phyloP scores from a whole-genome alignment of 306 rosid genomes.

The Neltuma alba region DNA sequence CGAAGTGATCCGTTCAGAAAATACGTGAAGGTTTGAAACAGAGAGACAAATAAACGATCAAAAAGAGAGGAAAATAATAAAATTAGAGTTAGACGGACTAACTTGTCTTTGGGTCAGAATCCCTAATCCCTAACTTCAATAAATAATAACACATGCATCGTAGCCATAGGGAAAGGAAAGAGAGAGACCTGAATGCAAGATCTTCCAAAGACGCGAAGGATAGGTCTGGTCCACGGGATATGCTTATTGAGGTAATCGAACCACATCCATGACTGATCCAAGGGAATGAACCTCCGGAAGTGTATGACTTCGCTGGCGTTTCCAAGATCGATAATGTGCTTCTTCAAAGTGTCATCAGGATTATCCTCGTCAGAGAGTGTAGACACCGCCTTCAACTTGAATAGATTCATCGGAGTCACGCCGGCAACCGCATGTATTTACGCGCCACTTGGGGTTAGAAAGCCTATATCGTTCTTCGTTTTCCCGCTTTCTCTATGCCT shows the following conservation, averaged over 20 bases:
- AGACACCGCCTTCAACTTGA: conserved; percentile 55
- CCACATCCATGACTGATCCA: conserved; percentile 72
- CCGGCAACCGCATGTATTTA: not conserved
- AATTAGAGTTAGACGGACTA: not conserved
- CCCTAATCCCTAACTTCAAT: not conserved
- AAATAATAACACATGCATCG: not conserved
- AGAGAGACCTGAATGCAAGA: conserved; percentile 67
- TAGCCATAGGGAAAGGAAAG: not conserved
- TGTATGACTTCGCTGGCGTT: conserved; percentile 77
- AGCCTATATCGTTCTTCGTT: too few relatives aligned
- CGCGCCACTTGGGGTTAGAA: too few relatives aligned
- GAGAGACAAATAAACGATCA: not conserved
- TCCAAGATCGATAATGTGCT: conserved; percentile 61
- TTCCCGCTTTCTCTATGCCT: too few relatives aligned
- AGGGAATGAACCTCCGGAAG: conserved; percentile 56
- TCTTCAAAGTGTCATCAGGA: conserved; percentile 43
- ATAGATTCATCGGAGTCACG: conserved; percentile 44
- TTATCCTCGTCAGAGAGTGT: not conserved
- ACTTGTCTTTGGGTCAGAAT: not conserved
- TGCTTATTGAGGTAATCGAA: conserved; percentile 66
- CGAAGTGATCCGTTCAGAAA: not conserved
- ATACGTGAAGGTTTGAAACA: not conserved
- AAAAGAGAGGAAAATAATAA: not conserved
- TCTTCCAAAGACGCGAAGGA: conserved; percentile 80
- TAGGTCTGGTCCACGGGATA: conserved; percentile 90